Base-by-base conservation (phyloP, 2,329 filamentous ascomycete species). In the Colletotrichum sp. region DNA sequence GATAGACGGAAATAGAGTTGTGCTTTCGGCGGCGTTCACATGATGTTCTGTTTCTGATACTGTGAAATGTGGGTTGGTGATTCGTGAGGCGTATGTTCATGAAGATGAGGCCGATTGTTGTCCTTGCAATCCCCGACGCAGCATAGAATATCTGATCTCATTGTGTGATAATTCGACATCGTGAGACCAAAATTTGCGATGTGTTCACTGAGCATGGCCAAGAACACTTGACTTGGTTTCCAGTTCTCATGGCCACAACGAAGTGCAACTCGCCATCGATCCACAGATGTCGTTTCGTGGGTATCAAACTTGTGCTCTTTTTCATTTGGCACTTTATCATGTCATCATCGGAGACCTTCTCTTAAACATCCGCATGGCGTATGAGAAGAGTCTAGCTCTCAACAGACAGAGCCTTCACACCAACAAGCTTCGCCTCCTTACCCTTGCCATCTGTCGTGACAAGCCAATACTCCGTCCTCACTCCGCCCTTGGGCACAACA, bases 401-500 rank as follows among this genome's bases (percentile, higher is more conserved):
- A 78, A 98, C 89, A 30, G 93, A 92, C 85, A 95, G 86, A 13
- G 93, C 95, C 89, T 95, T 96, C 72, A 94, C 89, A 16, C 96
- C 96, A 9, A 98, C 92, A 76, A 98, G 81, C 85, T 89, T 90
- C 21, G 88, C 90, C 15, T 89, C 90, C 67, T 90, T 86, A 18
- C 85, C 87, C 79, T 91, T 88, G 63, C 86, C 85, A 80, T 93
- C 89, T 79, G 94, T 83, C 26, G 91, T 92, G 63, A 98, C 87
- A 75, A 98, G 87, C 90, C 93, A 98, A 84, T 98, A 98, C 85
- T 98, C 95, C 16, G 89, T 89, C 82, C 93, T 90, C 30, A 92
- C 91, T 15, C 87, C 87, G 60, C 90, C 92, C 80, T 91, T 88
- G 75, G 89, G 86, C 10, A 98, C 92, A 69, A 91, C 88, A 81